A percentile compares a stretch with the other conserved stretches of the same genome.
Evolutionary conservation across 2,329 filamentous ascomycete genomes (phyloP).

Genomic region (Remersonia thermophila): DNA sequence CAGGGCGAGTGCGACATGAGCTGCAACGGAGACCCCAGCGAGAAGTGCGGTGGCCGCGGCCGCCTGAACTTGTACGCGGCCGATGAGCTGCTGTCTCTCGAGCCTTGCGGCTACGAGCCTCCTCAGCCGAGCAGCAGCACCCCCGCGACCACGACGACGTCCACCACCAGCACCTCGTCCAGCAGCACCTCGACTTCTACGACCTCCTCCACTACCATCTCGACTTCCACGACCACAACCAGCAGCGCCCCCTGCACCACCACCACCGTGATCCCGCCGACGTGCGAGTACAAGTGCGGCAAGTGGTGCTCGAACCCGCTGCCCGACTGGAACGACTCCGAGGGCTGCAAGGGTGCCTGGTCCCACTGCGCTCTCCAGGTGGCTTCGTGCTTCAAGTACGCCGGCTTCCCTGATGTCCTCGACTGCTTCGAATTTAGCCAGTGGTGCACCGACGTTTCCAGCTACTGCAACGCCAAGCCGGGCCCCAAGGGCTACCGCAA

Average conservation of each 20-base stretch:
- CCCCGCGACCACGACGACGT: constrained; percentile 6
- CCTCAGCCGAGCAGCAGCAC: constrained; percentile 13
- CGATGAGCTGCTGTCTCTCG: constrained; percentile 34
- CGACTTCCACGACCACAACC: constrained; percentile 22
- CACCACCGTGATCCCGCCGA: constrained; percentile 31
- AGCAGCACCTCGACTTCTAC: constrained; percentile 6
- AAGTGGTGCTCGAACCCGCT: constrained; percentile 40
- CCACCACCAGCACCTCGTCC: constrained; percentile 10
- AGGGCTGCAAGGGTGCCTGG: constrained; percentile 30
- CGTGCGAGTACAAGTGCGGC: constrained; percentile 43
- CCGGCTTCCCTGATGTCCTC: constrained; percentile 36
- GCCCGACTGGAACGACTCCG: constrained; percentile 33
- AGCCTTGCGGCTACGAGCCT: constrained; percentile 34
- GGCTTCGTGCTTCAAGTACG: constrained; percentile 37
- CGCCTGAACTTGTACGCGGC: constrained; percentile 36
- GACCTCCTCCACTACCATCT: constrained; percentile 7
- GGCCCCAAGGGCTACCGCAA: constrained; percentile 25
- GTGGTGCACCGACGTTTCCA: constrained; percentile 36
- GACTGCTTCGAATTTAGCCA: constrained; percentile 37
- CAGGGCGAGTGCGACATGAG: constrained; percentile 33
- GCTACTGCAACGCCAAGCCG: constrained; percentile 27
- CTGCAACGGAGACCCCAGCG: constrained; percentile 35
- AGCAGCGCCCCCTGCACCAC: constrained; percentile 34
- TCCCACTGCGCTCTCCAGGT: constrained; percentile 35
- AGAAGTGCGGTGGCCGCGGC: constrained; percentile 32